Base-by-base conservation (phyloP, 2,329 filamentous ascomycete genomes). In the Dryadomyces sulphureus region DNA sequence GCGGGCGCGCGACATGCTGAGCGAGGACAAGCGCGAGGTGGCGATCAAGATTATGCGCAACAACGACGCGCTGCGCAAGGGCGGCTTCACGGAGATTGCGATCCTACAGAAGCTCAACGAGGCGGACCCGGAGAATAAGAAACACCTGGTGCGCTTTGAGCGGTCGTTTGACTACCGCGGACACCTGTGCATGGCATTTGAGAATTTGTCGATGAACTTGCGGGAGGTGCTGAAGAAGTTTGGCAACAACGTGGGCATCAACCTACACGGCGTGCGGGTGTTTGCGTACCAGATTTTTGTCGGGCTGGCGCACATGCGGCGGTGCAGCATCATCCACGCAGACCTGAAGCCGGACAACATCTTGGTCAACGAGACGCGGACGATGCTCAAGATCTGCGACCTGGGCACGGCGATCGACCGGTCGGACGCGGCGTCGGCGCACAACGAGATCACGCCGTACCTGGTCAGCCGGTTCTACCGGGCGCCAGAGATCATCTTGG, bases 281-380 rank as follows among this genome's bases (percentile, higher is more conserved):
- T 98, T 95, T 59, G 86, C 90, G 5, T 83, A 89, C 57, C 92
- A 98, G 64, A 94, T 94, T 61, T 95, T 98, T 61, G 72, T 93
- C 24, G 87, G 87, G 2, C 67, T 98, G 45, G 82, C 81, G 55
- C 80, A 95, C 56, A 77, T 98, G 68, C 83, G 87, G 55, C 90
- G 87, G 59, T 93, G 85, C 67, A 88, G 88, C 62, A 86, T 98
- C 59, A 76, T 98, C 45, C 92, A 98, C 60, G 89, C 90, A 14
- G 92, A 98, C 69, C 64, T 98, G 55, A 98, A 98, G 64, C 92
- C 92, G 8, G 92, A 98, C 74, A 98, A 98, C 56, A 90, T 98
- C 48, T 68, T 98, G 56, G 88, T 90, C 54, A 92, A 90, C 55
- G 86, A 94, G 53, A 78, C 71, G 49, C 81, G 84, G 49, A 94